Conservation (phyloP, 345 rosid species). For the Pelargonium nanum region DNA sequence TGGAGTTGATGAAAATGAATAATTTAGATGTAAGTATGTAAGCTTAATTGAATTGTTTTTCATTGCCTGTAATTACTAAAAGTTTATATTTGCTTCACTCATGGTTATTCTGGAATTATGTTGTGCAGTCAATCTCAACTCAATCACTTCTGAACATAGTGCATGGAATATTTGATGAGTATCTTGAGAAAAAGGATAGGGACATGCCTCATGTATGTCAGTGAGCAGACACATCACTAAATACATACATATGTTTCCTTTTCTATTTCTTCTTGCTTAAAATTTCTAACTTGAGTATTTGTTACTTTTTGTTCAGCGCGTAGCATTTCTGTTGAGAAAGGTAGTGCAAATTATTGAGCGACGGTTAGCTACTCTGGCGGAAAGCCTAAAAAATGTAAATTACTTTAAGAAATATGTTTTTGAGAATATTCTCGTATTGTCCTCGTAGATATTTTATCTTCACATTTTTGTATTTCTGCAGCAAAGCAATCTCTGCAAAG, state of each 20-base stretch:
- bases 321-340: conserved; percentile 51
- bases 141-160: conserved; percentile 52
- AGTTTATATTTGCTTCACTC: conserved; percentile 2
- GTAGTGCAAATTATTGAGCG: conserved; percentile 58
- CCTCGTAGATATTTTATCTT: conserved; percentile 15
- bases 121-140: conserved; percentile 60
- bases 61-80: neutral
- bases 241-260: conserved; percentile 5
- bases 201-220: conserved; percentile 59
- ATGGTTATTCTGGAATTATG: conserved; percentile 7
- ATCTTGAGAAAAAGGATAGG: conserved; percentile 53
- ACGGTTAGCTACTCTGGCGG: conserved; percentile 61
- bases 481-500: conserved; percentile 64
- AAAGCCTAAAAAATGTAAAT: conserved; percentile 61
- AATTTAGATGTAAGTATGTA: conserved; percentile 70
- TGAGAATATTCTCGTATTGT: conserved; percentile 8
- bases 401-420: conserved; percentile 12
- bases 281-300: conserved; percentile 6
- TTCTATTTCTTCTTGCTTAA: conserved; percentile 2
- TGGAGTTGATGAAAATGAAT: conserved; percentile 53
- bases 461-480: conserved; percentile 24
- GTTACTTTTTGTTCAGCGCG: conserved; percentile 22
- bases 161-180: conserved; percentile 60
- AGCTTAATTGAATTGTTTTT: conserved; percentile 17
- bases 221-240: conserved; percentile 10